Percentiles rank a stretch among this genome's conserved stretches.
Evolutionary conservation across 108 stramenopile species (phyloP).

Genomic region (Cyclostephanos tholiformis): DNA sequence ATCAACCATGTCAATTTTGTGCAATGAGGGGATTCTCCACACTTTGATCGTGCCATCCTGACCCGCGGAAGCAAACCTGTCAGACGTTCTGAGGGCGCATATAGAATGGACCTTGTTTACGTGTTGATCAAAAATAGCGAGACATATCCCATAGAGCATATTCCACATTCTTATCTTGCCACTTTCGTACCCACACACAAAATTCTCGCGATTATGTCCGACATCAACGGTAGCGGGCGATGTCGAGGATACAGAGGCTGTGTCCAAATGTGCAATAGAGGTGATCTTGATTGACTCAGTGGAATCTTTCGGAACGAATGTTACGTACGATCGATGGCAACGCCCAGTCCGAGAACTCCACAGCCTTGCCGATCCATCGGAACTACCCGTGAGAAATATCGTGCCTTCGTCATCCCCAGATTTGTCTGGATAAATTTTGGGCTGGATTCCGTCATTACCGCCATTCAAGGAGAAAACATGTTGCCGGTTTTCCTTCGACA

Average conservation of each 20-base stretch:
- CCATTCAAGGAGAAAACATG: neutral
- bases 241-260: neutral
- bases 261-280: slow-evolving; percentile 5
- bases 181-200: slow-evolving; percentile 18
- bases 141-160: neutral
- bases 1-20: neutral
- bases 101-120: slow-evolving; percentile 1
- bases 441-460: no score
- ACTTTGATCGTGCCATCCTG: slow-evolving; percentile 9
- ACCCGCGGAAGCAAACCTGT: neutral
- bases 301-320: neutral
- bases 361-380: slow-evolving; percentile 24
- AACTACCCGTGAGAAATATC: slow-evolving; percentile 31
- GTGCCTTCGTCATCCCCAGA: neutral
- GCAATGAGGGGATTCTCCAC: neutral
- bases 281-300: neutral
- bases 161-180: slow-evolving; percentile 25
- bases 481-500: neutral
- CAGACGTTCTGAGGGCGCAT: neutral
- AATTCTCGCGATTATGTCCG: no score
- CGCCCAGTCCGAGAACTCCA: slow-evolving; percentile 16
- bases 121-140: neutral
- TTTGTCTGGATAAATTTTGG: no score
- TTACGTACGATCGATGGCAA: neutral
- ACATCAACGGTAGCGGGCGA: neutral